A percentile compares a stretch with the other conserved stretches of the same genome.
These are phyloP conservation scores for Phascolomyces articulosus DNA, from an alignment of 371 early-diverging fungal genomes.

Conservation along the genomic window DNA sequence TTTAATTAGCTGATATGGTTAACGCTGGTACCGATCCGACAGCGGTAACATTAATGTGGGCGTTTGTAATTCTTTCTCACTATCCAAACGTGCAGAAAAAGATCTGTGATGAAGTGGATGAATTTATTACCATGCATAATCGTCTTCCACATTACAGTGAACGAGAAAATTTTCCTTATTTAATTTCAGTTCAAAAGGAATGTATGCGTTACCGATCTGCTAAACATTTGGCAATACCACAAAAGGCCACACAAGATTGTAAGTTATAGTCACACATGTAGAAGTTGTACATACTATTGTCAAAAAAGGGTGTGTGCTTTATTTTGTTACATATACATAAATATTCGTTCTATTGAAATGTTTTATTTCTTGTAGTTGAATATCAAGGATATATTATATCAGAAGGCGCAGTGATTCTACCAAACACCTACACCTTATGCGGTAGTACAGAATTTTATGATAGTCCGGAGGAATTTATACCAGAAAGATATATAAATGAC, in stretches of 20 bases:
- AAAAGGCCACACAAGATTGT: slow-evolving; percentile 17
- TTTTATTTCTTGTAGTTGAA: slow-evolving; percentile 4
- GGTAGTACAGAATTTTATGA: slow-evolving; percentile 1
- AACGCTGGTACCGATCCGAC: slow-evolving; percentile 25
- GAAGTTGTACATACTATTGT: neutral
- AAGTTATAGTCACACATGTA: neutral
- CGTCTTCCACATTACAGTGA: slow-evolving; percentile 19
- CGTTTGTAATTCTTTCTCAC: slow-evolving; percentile 22
- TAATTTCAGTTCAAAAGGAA: slow-evolving; percentile 12
- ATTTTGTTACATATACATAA: neutral
- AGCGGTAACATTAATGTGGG: slow-evolving; percentile 20
- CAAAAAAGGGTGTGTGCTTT: too few relatives aligned
- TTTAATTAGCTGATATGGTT: slow-evolving; percentile 13
- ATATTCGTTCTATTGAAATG: too few relatives aligned
- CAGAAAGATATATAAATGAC: slow-evolving; percentile 18
- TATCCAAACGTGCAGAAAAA: slow-evolving; percentile 24
- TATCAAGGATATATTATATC: slow-evolving; percentile 16
- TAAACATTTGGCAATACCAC: slow-evolving; percentile 10
- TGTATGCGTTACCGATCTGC: slow-evolving; percentile 9
- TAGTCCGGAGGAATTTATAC: slow-evolving; percentile 8
- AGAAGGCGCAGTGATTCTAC: slow-evolving; percentile 6
- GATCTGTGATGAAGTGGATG: slow-evolving; percentile 15
- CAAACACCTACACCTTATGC: slow-evolving; percentile 9
- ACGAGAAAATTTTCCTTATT: slow-evolving; percentile 16
- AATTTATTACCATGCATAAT: slow-evolving; percentile 17